phyloP scores from a whole-genome alignment of 2,329 filamentous ascomycete genomes.

The Venturia carpophila region DNA sequence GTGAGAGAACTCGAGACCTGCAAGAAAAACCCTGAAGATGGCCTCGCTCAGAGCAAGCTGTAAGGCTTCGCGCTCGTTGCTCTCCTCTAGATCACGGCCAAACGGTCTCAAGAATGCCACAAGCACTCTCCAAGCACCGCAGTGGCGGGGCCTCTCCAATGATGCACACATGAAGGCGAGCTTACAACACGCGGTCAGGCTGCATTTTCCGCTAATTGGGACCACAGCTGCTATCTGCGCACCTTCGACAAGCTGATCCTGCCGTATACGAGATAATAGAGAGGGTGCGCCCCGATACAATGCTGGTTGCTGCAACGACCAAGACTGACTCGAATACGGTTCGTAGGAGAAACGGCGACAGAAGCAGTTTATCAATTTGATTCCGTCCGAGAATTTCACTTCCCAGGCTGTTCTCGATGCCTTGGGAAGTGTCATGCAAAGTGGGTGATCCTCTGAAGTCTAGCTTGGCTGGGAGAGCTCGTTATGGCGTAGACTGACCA shows the following conservation, averaged over 20 bases:
- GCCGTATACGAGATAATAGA: constrained; percentile 82
- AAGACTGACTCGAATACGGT: neutral
- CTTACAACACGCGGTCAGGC: neutral
- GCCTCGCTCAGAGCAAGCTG: constrained; percentile 34
- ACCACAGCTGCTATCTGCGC: constrained; percentile 64
- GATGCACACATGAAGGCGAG: constrained; percentile 40
- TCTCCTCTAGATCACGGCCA: constrained; percentile 24
- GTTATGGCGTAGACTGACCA: constrained; percentile 47
- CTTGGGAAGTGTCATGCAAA: constrained; percentile 55
- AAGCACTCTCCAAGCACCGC: constrained; percentile 33
- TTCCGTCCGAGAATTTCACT: constrained; percentile 98
- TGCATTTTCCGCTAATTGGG: neutral
- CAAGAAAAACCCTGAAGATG: constrained; percentile 23
- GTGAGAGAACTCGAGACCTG: too few relatives aligned
- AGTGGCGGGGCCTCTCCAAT: constrained; percentile 28
- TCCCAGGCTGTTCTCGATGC: constrained; percentile 97
- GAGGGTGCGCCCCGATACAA: constrained; percentile 51
- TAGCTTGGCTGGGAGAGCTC: constrained; percentile 49
- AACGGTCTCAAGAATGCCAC: constrained; percentile 23
- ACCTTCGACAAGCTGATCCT: constrained; percentile 78
- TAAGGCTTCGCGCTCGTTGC: constrained; percentile 33
- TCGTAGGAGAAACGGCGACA: constrained; percentile 84
- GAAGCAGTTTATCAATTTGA: constrained; percentile 98
- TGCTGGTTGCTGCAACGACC: neutral
- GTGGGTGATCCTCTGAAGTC: constrained; percentile 26